Base-by-base conservation (phyloP, 169 alveolate genomes). In the Eimeria praecox region DNA sequence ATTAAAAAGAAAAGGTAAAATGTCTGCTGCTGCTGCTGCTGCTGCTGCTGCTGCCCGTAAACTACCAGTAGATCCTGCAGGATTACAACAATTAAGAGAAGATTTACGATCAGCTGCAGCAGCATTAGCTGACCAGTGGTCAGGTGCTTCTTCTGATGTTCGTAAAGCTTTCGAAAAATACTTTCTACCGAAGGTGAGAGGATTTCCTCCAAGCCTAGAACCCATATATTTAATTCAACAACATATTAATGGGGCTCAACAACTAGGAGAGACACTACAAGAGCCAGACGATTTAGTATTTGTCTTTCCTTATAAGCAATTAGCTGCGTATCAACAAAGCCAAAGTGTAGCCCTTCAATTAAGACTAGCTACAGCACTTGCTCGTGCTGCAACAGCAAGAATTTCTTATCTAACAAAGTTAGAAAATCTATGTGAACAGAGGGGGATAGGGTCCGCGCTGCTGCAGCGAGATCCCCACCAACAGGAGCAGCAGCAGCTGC, bases 401-500 rank as follows among this genome's bases (percentile, higher is more conserved):
- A 5, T 69, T 9, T 35, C 44, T 8, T 69, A 33, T 69, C 30
- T 69, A 44, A 69, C 24, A 0, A n/a, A 35, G 6, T 44, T 69
- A 0, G 80, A 69, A 20, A 20, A 12, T 18, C 20, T 69, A 16
- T 69, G 80, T n/a, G 80, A n/a, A 12, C 24, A 35, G 24, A 5
- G 80, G 22, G 44, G 80, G 0, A 69, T 69, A 27, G 80, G 80
- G 0, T 69, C 80, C 8, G 80, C 44, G 8, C 24, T 69, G 80
- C 80, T 69, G 46, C 49, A 4, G 80, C 40, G 44, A n/a, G n/a
- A n/a, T n/a, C n/a, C n/a, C n/a, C n/a, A n/a, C n/a, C n/a, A n/a
- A n/a, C n/a, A n/a, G 80, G 44, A 71, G 82, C 82, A n/a, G 46
- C 82, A 27, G 46, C 18, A 22, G 69, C n/a, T 59, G 69, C n/a